Conservation (phyloP, 2,329 filamentous ascomycete genomes). For the Talaromyces sp. region DNA sequence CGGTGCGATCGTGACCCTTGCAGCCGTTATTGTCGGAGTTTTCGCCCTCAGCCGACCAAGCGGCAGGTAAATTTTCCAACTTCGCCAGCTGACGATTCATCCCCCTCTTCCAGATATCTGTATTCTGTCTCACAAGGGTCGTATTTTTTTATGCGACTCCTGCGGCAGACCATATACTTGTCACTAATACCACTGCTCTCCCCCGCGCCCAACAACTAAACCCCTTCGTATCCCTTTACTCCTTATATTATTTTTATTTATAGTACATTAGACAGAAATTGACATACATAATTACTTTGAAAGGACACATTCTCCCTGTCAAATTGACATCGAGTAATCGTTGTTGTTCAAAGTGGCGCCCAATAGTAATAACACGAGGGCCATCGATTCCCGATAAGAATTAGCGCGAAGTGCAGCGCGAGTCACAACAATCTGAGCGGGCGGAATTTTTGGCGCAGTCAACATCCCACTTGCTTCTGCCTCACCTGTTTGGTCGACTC, state of each 20-base stretch:
- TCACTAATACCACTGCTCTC: background rate
- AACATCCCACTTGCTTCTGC: slow-evolving; percentile 16
- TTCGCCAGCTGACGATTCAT: background rate
- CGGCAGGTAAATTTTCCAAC: slow-evolving; percentile 31
- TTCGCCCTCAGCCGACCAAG: slow-evolving; percentile 75
- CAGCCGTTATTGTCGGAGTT: slow-evolving; percentile 87
- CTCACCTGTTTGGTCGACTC: slow-evolving; percentile 6
- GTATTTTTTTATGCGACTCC: background rate
- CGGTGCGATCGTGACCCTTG: slow-evolving; percentile 90
- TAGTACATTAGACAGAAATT: background rate
- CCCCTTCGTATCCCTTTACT: background rate
- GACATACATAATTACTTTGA: background rate
- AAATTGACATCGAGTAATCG: background rate
- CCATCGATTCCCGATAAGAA: slow-evolving; percentile 4
- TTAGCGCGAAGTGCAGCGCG: slow-evolving; percentile 7
- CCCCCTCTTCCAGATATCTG: background rate
- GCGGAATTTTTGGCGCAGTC: slow-evolving; percentile 12
- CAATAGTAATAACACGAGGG: no score
- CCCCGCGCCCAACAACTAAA: background rate
- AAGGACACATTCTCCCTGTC: background rate
- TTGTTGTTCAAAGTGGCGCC: no score
- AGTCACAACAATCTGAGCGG: slow-evolving; percentile 7
- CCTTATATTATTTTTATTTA: background rate
- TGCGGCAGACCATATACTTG: background rate
- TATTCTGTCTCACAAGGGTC: background rate